Evolutionary conservation across 108 stramenopile genomes (phyloP), one percentile per base, ranked within the genome.

Genomic region (Fragilariopsis cylindrus): DNA sequence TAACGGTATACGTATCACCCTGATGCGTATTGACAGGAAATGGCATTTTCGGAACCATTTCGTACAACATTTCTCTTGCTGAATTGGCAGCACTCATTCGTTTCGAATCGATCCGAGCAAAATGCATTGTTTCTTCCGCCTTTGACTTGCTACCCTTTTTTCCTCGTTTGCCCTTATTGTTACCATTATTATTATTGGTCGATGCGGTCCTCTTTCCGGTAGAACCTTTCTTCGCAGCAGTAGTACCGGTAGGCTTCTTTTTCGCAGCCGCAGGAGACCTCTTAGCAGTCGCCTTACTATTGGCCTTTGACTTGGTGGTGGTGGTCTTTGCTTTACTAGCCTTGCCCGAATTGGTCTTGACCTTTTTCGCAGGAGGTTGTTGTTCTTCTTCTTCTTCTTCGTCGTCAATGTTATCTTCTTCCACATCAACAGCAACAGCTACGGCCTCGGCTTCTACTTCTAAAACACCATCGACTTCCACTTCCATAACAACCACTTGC

Each of bases 41-140:
- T 3, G 93, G 93, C 8, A 92, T 71, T 47, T 67, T 70, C 1
- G 82, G 69, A n/a, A 92, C 87, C n/a, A 76, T 70, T 41, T 81
- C 70, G 48, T 69, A 76, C 30, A 95, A 76, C 12, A 79, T 45
- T 13, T 75, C 65, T 4, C 91, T 76, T 3, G 93, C 91, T 4
- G 86, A 62, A 30, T 70, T 41, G 41, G 91, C 88, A 44, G 91
- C 90, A 16, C 76, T 74, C 39, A 88, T 49, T 48, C 85, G 81
- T 56, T 82, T 82, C 56, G 81, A 67, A 19, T 87, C 65, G 7
- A 83, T 71, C n/a, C 73, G 66, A 67, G 45, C 46, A 30, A 57
- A 67, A 7, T 72, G 71, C 18, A 9, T 4, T 18, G 63, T 42
- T 11, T 50, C 45, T 39, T 55, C 60, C 43, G 66, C 60, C 13